Evolutionary conservation across 2,329 filamentous ascomycete genomes (phyloP).

Genomic region (Ramularia collo-cygni): DNA sequence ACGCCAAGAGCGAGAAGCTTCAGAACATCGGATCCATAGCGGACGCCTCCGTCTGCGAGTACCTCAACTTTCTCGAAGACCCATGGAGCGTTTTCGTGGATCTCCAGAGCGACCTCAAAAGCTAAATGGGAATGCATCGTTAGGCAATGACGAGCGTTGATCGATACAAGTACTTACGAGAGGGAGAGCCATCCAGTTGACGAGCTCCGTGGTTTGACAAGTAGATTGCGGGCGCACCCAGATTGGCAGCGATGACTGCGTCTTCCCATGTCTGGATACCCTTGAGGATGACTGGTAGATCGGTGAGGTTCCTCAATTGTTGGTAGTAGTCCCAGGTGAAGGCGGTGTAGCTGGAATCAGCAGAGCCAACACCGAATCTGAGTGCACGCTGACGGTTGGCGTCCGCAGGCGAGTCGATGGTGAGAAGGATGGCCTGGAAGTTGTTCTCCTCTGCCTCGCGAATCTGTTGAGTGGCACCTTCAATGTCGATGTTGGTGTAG

Average conservation of each 20-base stretch:
- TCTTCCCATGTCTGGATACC: slow-evolving; percentile 37
- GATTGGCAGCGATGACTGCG: slow-evolving; percentile 32
- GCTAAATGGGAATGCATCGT: slow-evolving; percentile 30
- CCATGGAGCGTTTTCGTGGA: slow-evolving; percentile 49
- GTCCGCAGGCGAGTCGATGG: slow-evolving; percentile 40
- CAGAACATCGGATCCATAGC: slow-evolving; percentile 33
- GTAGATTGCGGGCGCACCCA: slow-evolving; percentile 43
- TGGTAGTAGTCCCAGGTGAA: slow-evolving; percentile 65
- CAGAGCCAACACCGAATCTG: slow-evolving; percentile 53
- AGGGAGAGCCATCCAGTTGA: slow-evolving; percentile 50
- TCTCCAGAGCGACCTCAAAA: slow-evolving; percentile 69
- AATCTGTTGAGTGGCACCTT: slow-evolving; percentile 32
- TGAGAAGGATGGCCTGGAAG: slow-evolving; percentile 35
- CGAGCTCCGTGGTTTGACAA: slow-evolving; percentile 50
- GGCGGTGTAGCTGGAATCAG: slow-evolving; percentile 50
- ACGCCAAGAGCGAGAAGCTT: slow-evolving; percentile 37
- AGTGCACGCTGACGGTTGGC: slow-evolving; percentile 54
- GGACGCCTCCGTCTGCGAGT: slow-evolving; percentile 35
- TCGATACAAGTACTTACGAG: slow-evolving; percentile 20
- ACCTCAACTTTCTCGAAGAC: slow-evolving; percentile 35
- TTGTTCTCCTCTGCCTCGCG: slow-evolving; percentile 33
- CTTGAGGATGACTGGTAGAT: slow-evolving; percentile 35
- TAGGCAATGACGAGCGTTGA: background rate
- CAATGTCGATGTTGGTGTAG: slow-evolving; percentile 28
- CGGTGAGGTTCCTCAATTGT: slow-evolving; percentile 32